These are phyloP conservation scores for Pleurotus sapidus DNA, from an alignment of 768 basidiomycete species.

Conservation along the genomic window DNA sequence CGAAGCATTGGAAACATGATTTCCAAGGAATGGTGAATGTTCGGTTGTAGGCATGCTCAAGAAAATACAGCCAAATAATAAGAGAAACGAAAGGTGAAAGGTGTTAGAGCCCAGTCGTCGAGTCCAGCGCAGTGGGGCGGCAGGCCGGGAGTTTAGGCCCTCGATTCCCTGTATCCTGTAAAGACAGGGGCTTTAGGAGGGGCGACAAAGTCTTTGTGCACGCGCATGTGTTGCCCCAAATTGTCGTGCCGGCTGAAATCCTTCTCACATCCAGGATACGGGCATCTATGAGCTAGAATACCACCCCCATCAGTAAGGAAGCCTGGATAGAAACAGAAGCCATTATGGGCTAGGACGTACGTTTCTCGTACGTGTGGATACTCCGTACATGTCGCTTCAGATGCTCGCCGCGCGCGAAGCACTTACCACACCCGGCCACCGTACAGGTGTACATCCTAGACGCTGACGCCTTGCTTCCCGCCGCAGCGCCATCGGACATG, in stretches of 20 bases:
- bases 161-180: neutral
- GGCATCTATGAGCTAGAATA: constrained; percentile 72
- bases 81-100: no score
- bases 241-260: constrained; percentile 88
- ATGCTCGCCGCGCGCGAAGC: constrained; percentile 87
- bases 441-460: constrained; percentile 67
- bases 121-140: no score
- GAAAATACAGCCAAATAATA: no score
- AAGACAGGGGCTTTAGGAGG: constrained; percentile 8
- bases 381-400: constrained; percentile 85
- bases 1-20: neutral
- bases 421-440: constrained; percentile 83
- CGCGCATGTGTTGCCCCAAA: constrained; percentile 84
- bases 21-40: no score
- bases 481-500: constrained; percentile 6
- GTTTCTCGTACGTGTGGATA: constrained; percentile 92
- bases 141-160: neutral
- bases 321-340: constrained; percentile 1
- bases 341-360: constrained; percentile 42
- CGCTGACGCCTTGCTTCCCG: constrained; percentile 31
- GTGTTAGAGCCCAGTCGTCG: no score
- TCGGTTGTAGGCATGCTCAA: no score
- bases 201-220: constrained; percentile 58
- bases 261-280: constrained; percentile 77
- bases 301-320: constrained; percentile 5